Evolutionary conservation across 108 stramenopile species (phyloP).

Genomic region (Discostella stelligeroides): DNA sequence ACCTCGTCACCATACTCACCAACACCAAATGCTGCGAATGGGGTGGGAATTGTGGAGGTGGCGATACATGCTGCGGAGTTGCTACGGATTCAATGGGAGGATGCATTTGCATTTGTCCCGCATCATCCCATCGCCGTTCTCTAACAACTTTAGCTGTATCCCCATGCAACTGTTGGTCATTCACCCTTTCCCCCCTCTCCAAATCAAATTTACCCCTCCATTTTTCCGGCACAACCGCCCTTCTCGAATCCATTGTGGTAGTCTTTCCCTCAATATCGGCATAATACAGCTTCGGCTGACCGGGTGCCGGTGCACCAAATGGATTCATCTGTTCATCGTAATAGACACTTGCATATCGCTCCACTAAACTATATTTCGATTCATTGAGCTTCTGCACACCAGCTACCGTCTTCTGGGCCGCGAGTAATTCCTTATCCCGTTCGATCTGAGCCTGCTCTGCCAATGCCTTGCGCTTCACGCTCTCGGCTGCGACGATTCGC

Average conservation of each 20-base stretch:
- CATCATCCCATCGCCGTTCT: conserved; percentile 22
- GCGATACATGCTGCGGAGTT: background rate
- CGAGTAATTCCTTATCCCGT: conserved; percentile 22
- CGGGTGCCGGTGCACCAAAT: conserved; percentile 84
- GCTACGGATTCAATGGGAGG: background rate
- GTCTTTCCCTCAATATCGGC: conserved; percentile 35
- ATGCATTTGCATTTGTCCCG: conserved; percentile 8
- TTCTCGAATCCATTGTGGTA: conserved; percentile 36
- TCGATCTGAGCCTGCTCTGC: conserved; percentile 36
- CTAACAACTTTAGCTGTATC: background rate
- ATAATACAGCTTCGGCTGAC: conserved; percentile 72
- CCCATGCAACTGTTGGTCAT: background rate
- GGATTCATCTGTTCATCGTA: conserved; percentile 79
- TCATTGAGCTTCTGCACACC: conserved; percentile 61
- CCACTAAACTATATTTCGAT: conserved; percentile 50
- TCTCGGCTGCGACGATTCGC: conserved; percentile 53
- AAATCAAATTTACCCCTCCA: conserved; percentile 26
- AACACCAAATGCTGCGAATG: conserved; percentile 7
- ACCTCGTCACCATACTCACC: background rate
- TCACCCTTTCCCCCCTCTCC: conserved; percentile 20
- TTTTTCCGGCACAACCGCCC: conserved; percentile 37
- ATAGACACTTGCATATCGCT: conserved; percentile 57
- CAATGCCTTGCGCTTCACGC: conserved; percentile 38
- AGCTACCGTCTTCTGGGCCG: conserved; percentile 35
- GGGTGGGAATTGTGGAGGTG: conserved; percentile 11